Conservation (phyloP, 2,329 filamentous ascomycete species). For the Penicillium sp. region DNA sequence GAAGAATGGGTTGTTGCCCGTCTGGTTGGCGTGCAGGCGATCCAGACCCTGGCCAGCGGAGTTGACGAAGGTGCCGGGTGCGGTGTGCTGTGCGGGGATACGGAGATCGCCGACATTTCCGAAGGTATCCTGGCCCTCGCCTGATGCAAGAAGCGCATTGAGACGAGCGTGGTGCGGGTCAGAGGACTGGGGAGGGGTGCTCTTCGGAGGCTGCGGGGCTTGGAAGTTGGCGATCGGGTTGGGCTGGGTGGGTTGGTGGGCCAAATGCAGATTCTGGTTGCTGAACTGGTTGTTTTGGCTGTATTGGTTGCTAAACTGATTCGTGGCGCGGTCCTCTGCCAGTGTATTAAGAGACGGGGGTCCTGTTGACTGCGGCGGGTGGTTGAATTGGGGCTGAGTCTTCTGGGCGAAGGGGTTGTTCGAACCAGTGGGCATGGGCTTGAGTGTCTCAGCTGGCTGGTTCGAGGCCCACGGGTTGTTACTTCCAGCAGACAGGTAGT, state of each 20-base stretch:
- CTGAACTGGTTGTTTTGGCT: slow-evolving; percentile 29
- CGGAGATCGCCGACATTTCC: slow-evolving; percentile 95
- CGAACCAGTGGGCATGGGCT: slow-evolving; percentile 85
- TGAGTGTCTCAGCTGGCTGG: slow-evolving; percentile 61
- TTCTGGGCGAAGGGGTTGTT: slow-evolving; percentile 91
- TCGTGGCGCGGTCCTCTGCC: slow-evolving; percentile 79
- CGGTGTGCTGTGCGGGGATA: slow-evolving; percentile 94
- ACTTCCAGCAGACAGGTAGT: slow-evolving; percentile 70
- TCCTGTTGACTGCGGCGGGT: slow-evolving; percentile 48
- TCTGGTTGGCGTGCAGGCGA: slow-evolving; percentile 64
- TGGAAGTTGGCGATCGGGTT: slow-evolving; percentile 39
- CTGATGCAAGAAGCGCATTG: slow-evolving; percentile 78
- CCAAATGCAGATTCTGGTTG: slow-evolving; percentile 35
- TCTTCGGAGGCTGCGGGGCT: slow-evolving; percentile 34
- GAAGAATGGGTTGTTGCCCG: slow-evolving; percentile 87
- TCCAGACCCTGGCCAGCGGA: slow-evolving; percentile 80
- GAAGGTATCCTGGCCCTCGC: slow-evolving; percentile 95
- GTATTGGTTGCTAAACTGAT: slow-evolving; percentile 48
- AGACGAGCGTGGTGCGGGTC: slow-evolving; percentile 69
- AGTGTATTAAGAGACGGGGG: slow-evolving; percentile 72
- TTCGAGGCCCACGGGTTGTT: slow-evolving; percentile 89
- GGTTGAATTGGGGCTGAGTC: slow-evolving; percentile 55
- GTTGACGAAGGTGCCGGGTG: slow-evolving; percentile 94
- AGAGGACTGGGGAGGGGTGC: slow-evolving; percentile 30
- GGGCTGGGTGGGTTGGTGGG: slow-evolving; percentile 38